These are phyloP conservation scores for Agroathelia rolfsii DNA, from an alignment of 1,284 basidiomycete species.

Conservation along the genomic window DNA sequence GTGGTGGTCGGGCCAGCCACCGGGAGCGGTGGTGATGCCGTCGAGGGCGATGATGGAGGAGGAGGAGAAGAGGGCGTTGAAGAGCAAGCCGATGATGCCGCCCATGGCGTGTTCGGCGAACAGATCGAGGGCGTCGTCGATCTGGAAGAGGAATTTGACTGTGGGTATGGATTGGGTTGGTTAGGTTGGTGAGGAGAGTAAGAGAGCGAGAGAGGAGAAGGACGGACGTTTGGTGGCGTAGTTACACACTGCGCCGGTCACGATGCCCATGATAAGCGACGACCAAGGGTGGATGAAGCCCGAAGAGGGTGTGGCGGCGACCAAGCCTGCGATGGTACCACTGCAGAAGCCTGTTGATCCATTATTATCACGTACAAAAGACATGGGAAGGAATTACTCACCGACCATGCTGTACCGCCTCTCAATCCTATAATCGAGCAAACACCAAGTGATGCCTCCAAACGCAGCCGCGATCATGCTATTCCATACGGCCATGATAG, in stretches of 20 bases:
- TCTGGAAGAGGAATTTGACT: constrained; percentile 60
- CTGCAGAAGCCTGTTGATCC: constrained; percentile 24
- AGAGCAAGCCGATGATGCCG: constrained; percentile 76
- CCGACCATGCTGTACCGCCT: constrained; percentile 82
- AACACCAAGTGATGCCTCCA: constrained; percentile 82
- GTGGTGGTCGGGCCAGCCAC: constrained; percentile 67
- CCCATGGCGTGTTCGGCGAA: constrained; percentile 90
- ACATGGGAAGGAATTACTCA: constrained; percentile 57
- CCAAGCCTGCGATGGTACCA: constrained; percentile 82
- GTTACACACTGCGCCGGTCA: constrained; percentile 74
- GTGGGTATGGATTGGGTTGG: constrained; percentile 9
- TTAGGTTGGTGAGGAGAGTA: constrained; percentile 8
- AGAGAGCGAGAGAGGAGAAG: constrained; percentile 13
- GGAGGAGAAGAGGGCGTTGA: constrained; percentile 75
- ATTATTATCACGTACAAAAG: no score
- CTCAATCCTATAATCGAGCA: constrained; percentile 79
- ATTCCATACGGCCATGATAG: constrained; percentile 80
- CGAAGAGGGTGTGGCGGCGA: constrained; percentile 80
- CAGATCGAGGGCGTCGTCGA: constrained; percentile 81
- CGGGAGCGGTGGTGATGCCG: constrained; percentile 53
- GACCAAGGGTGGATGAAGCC: constrained; percentile 61
- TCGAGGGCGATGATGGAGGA: constrained; percentile 57
- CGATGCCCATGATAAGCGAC: constrained; percentile 68
- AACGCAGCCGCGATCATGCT: constrained; percentile 75
- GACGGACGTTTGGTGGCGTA: constrained; percentile 76